Conservation (phyloP, 1,139 yeast genomes). For the Candida frijolesensis region DNA sequence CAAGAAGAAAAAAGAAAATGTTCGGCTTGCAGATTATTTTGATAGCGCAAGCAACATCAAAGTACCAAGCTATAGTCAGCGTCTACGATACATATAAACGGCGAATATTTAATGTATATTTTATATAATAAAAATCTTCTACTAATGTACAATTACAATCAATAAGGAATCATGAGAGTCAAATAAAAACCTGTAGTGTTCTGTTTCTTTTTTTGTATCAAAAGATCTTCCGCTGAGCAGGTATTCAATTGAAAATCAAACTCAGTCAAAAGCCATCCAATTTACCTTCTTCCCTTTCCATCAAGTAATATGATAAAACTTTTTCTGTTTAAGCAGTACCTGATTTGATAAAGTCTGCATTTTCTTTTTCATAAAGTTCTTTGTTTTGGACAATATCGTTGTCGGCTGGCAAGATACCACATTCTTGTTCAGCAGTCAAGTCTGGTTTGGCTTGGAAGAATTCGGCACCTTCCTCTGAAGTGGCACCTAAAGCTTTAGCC, state of each 20-base stretch:
- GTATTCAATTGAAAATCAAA: too few species aligned
- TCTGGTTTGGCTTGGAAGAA: slow-evolving; percentile 50
- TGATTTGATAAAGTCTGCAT: slow-evolving; percentile 40
- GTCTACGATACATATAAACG: neutral
- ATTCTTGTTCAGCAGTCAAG: slow-evolving; percentile 39
- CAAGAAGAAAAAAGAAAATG: neutral
- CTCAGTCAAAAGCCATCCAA: too few species aligned
- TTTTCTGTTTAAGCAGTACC: slow-evolving; percentile 13
- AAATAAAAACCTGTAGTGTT: neutral
- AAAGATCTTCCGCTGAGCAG: too few species aligned
- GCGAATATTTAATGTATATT: neutral
- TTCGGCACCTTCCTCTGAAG: slow-evolving; percentile 46
- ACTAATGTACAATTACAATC: neutral
- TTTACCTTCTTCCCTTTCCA: too few species aligned
- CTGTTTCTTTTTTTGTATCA: too few species aligned
- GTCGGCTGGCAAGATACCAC: slow-evolving; percentile 41
- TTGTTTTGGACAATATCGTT: slow-evolving; percentile 29
- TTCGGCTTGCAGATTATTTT: neutral
- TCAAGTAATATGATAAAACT: too few species aligned
- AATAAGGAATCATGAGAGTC: neutral
- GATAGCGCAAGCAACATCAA: neutral
- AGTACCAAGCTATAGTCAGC: neutral
- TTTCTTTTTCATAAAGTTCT: slow-evolving; percentile 36
- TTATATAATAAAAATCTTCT: neutral
- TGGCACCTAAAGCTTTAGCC: slow-evolving; percentile 72